Base-by-base conservation (phyloP, 1,139 yeast genomes). In the Candida labiduridarum region DNA sequence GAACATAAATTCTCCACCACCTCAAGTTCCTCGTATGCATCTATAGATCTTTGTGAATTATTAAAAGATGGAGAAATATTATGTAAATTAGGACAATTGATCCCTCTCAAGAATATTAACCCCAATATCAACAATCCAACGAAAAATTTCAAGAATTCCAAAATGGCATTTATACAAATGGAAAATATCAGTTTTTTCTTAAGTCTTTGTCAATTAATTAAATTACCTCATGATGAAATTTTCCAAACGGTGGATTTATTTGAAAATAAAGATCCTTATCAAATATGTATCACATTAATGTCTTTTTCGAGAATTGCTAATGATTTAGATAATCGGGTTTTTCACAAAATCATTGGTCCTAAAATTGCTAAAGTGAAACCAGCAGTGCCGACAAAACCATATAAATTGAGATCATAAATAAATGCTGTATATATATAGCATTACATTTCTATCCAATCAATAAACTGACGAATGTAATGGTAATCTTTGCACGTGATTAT, bases 141-240 rank as follows among this genome's bases (percentile, higher is more conserved):
- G 18, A 53, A 58, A 2, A 82, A 75, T 56, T 85, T 67, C 65
- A 88, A 86, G 62, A 74, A 74, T 45, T 82, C 91, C n/a, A 73
- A 72, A 47, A 84, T 89, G 87, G 94, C 96, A 2, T 90, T 90
- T 67, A 84, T 89, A 10, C 90, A 86, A 69, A 89, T 89, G 96
- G 96, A 90, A 63, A 89, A 89, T 60, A 89, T 90, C 39, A 84
- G 90, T 41, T 80, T 83, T 54, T 90, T 89, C 61, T 69, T 90
- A 34, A 67, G 74, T 14, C 80, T 85, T 46, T 83, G 89, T 49
- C 78, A 82, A 54, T 47, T 61, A 2, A 71, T 85, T 43, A 94
- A 95, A 1, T 84, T 90, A 3, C 90, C 94, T 4, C 89, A 87
- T 55, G 92, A 89, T 62, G 97, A 90, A 63, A 70, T 87, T 45